phyloP scores from a whole-genome alignment of 164 flowering plant genomes.

The Annona squamosa region DNA sequence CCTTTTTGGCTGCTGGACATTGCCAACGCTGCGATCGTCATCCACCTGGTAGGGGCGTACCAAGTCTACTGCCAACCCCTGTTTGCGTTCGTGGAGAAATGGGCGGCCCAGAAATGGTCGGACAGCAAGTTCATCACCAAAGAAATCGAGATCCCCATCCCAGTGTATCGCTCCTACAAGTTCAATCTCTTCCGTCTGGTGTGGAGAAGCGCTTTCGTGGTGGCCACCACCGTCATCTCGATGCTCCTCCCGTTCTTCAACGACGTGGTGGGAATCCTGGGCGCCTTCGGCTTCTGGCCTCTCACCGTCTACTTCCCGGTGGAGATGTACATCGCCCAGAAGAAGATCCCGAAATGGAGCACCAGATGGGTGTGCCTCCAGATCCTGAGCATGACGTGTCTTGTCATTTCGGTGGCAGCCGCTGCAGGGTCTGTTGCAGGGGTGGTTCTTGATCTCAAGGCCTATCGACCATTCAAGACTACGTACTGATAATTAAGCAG shows the following conservation, averaged over 20 bases:
- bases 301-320: constrained; percentile 59
- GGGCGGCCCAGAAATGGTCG: constrained; percentile 33
- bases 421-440: constrained; percentile 54
- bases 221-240: constrained; percentile 43
- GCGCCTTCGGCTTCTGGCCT: constrained; percentile 69
- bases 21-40: constrained; percentile 53
- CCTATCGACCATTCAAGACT: constrained; percentile 38
- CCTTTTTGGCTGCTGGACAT: constrained; percentile 64
- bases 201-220: constrained; percentile 45
- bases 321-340: constrained; percentile 56
- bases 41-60: constrained; percentile 67
- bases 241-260: constrained; percentile 68
- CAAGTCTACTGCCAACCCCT: constrained; percentile 61
- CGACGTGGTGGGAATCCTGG: constrained; percentile 50
- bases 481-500: constrained; percentile 17
- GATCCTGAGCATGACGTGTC: constrained; percentile 43
- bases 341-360: constrained; percentile 53
- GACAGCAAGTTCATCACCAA: constrained; percentile 35
- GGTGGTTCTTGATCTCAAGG: constrained; percentile 38
- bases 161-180: constrained; percentile 22
- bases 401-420: constrained; percentile 39
- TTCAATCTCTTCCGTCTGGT: constrained; percentile 44
- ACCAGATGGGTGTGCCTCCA: constrained; percentile 50
- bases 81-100: constrained; percentile 56
- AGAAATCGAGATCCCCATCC: constrained; percentile 30